Conservation (phyloP, 1,284 basidiomycete genomes). For the Melampsora larici-populina region DNA sequence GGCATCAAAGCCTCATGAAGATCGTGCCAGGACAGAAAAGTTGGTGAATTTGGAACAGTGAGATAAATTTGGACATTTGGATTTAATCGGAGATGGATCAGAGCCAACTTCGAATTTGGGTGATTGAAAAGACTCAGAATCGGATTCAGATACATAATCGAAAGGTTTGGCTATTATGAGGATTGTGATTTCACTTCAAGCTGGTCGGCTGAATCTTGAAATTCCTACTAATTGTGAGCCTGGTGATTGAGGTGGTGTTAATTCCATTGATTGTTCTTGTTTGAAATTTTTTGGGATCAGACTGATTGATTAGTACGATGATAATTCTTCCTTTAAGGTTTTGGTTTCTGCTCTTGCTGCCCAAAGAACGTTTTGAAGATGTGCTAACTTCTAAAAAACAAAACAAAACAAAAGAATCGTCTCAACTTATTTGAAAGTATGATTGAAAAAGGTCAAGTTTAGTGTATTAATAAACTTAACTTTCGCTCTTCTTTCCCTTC, state of each 20-base stretch:
- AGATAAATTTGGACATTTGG: no score
- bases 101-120: no score
- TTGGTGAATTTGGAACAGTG: neutral
- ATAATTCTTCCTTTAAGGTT: constrained; percentile 22
- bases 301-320: constrained; percentile 25
- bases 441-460: no score
- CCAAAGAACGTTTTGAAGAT: constrained; percentile 32
- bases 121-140: no score
- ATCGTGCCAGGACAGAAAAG: neutral
- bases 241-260: neutral
- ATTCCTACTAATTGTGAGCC: constrained; percentile 8
- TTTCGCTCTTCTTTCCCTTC: constrained; percentile 33
- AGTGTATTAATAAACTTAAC: neutral
- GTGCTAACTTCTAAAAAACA: constrained; percentile 22
- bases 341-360: constrained; percentile 18
- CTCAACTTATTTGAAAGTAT: neutral
- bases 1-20: neutral
- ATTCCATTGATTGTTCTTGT: neutral
- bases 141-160: no score
- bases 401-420: neutral
- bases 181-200: constrained; percentile 22
- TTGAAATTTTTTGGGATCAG: neutral
- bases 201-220: constrained; percentile 15
- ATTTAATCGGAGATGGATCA: no score
- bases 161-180: no score